These are phyloP conservation scores for Arbutus unedo DNA, from an alignment of 148 eudicot genomes.

Conservation along the genomic window DNA sequence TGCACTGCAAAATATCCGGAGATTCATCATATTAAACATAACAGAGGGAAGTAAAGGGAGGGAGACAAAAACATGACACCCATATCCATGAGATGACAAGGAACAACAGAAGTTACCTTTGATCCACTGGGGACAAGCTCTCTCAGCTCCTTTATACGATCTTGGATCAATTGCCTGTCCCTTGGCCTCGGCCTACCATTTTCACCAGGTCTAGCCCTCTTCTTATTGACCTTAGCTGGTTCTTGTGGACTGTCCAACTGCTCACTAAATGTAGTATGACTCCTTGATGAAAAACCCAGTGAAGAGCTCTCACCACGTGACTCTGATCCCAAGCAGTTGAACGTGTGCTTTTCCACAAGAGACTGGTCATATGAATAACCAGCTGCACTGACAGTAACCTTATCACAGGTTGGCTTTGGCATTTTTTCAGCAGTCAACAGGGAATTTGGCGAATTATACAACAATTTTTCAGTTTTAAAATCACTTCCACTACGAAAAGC, in stretches of 20 bases:
- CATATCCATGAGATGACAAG: background rate
- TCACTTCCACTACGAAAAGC: slow-evolving; percentile 37
- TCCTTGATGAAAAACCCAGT: slow-evolving; percentile 36
- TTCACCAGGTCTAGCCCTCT: slow-evolving; percentile 85
- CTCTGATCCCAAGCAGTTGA: slow-evolving; percentile 53
- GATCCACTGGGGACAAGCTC: slow-evolving; percentile 90
- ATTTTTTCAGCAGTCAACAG: slow-evolving; percentile 56
- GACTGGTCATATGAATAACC: slow-evolving; percentile 57
- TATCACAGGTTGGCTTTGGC: slow-evolving; percentile 46
- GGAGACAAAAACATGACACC: background rate
- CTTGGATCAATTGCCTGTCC: slow-evolving; percentile 93
- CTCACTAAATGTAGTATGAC: slow-evolving; percentile 50
- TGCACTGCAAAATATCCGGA: slow-evolving; percentile 56
- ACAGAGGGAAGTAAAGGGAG: background rate
- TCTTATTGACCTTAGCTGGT: slow-evolving; percentile 46
- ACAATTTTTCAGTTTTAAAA: slow-evolving; percentile 33
- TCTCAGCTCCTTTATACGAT: slow-evolving; percentile 83
- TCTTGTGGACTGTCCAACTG: slow-evolving; percentile 42
- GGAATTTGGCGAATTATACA: slow-evolving; percentile 39
- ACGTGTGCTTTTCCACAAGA: slow-evolving; percentile 39
- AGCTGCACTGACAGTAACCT: slow-evolving; percentile 46
- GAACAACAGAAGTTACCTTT: slow-evolving; percentile 42
- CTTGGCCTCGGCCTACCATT: slow-evolving; percentile 88
- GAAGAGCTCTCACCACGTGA: slow-evolving; percentile 44
- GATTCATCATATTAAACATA: slow-evolving; percentile 24